Percentiles rank a stretch among this genome's conserved stretches.
phyloP scores from a whole-genome alignment of 176 grass and related monocot genomes.

The Secale cereale region DNA sequence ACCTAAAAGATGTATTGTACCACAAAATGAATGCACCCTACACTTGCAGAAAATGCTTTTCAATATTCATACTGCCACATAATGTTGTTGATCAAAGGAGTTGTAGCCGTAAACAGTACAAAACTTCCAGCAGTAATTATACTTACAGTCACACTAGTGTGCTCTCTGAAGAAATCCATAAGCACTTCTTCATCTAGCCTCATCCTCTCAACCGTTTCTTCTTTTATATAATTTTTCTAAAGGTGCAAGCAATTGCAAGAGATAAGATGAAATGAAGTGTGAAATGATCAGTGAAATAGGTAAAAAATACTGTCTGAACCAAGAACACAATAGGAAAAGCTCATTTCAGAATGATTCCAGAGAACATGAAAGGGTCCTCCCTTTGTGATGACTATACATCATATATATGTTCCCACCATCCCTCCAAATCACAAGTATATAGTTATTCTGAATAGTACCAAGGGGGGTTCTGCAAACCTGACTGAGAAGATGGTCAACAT shows the following conservation, averaged over 20 bases:
- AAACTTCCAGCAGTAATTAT: constrained; percentile 28
- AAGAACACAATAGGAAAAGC: not conserved
- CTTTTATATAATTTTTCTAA: constrained; percentile 84
- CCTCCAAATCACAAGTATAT: not conserved
- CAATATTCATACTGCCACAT: constrained; percentile 8
- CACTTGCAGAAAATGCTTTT: not conserved
- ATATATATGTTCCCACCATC: constrained; percentile 2
- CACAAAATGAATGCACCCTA: constrained; percentile 12
- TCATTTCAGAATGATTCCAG: constrained; percentile 8
- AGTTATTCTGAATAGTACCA: not conserved
- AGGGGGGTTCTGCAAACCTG: constrained; percentile 59
- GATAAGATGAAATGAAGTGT: not conserved
- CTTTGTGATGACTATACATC: not conserved
- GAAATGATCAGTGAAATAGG: constrained; percentile 2
- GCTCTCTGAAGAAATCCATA: constrained; percentile 96
- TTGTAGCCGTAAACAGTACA: constrained; percentile 9
- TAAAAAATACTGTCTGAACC: constrained; percentile 12
- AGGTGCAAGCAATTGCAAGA: constrained; percentile 18
- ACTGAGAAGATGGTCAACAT: constrained; percentile 89
- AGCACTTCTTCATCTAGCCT: constrained; percentile 96
- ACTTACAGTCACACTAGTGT: constrained; percentile 91
- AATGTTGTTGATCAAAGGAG: not conserved
- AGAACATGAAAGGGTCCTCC: constrained; percentile 5
- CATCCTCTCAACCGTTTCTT: constrained; percentile 90
- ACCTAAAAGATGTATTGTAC: not conserved